These are phyloP conservation scores for Pyrenophora teres DNA, from an alignment of 2,329 filamentous ascomycete genomes.

Conservation along the genomic window DNA sequence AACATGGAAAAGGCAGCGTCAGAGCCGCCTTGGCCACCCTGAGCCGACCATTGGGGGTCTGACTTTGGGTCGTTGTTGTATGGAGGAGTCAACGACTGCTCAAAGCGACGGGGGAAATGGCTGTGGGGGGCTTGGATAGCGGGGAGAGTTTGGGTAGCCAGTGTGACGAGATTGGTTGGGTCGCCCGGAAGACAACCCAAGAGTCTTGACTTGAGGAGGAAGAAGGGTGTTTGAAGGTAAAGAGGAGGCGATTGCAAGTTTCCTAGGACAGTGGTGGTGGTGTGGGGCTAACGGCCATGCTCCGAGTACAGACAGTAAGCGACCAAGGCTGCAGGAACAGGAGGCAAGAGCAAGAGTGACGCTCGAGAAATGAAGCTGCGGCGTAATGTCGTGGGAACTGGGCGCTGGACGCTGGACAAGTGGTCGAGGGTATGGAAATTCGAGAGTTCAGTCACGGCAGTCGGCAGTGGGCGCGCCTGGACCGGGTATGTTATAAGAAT, in stretches of 20 bases:
- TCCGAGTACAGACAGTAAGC: constrained; percentile 11
- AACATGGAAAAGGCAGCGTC: constrained; percentile 41
- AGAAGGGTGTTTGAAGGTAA: not conserved
- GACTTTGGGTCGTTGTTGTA: constrained; percentile 39
- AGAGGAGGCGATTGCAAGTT: constrained; percentile 5
- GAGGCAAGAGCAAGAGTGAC: constrained; percentile 5
- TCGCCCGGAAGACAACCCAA: constrained; percentile 36
- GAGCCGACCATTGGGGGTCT: constrained; percentile 45
- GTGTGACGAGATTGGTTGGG: constrained; percentile 35
- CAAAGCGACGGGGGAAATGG: constrained; percentile 39
- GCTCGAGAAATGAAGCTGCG: constrained; percentile 21
- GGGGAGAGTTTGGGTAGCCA: constrained; percentile 48
- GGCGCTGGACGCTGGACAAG: too few relatives aligned
- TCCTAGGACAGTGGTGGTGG: constrained; percentile 19
- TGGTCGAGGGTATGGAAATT: constrained; percentile 17
- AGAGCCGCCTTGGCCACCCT: constrained; percentile 37
- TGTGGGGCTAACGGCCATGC: constrained; percentile 28
- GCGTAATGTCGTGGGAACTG: constrained; percentile 4
- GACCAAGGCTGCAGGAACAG: constrained; percentile 15
- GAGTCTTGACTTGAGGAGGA: constrained; percentile 5
- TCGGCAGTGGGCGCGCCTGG: constrained; percentile 30
- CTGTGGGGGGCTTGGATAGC: constrained; percentile 39
- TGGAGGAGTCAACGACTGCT: constrained; percentile 39
- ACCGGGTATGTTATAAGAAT: constrained; percentile 39
- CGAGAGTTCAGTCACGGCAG: constrained; percentile 23